phyloP scores from a whole-genome alignment of 305 asterid genomes.

The Fraxinus xanthoxyloides region DNA sequence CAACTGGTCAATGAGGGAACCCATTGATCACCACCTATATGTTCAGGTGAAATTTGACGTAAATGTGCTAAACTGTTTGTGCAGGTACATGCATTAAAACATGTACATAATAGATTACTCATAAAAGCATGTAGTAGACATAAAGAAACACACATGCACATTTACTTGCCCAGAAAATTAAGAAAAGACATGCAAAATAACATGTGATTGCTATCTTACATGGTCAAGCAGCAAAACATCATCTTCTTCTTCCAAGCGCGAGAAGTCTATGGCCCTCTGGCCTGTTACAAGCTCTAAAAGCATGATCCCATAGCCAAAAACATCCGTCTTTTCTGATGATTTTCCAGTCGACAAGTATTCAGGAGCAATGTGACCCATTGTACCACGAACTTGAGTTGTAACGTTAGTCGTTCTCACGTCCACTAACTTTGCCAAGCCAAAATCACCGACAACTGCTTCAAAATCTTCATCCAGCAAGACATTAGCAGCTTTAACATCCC shows the following conservation, averaged over 20 bases:
- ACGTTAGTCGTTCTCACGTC: conserved; percentile 76
- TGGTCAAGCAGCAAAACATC: conserved; percentile 85
- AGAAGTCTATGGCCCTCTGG: conserved; percentile 87
- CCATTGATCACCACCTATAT: not conserved
- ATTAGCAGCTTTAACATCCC: conserved; percentile 91
- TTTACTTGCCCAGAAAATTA: not conserved
- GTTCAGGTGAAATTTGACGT: not conserved
- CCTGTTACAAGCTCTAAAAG: conserved; percentile 85
- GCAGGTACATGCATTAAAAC: not conserved
- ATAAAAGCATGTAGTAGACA: not conserved
- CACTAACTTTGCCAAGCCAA: conserved; percentile 84
- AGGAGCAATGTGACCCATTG: conserved; percentile 94
- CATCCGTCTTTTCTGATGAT: conserved; percentile 80
- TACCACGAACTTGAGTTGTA: conserved; percentile 88
- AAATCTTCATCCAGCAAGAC: conserved; percentile 76
- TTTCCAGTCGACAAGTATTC: conserved; percentile 84
- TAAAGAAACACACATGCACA: not conserved
- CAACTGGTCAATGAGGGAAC: not conserved
- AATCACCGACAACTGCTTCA: conserved; percentile 91
- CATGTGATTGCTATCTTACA: conserved; percentile 38
- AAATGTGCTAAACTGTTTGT: not conserved
- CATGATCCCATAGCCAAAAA: conserved; percentile 82
- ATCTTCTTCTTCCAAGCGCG: conserved; percentile 89
- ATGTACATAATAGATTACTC: not conserved
- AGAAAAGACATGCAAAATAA: not conserved